Conservation (phyloP, 768 basidiomycete genomes). For the Leccinum disarticulatum region DNA sequence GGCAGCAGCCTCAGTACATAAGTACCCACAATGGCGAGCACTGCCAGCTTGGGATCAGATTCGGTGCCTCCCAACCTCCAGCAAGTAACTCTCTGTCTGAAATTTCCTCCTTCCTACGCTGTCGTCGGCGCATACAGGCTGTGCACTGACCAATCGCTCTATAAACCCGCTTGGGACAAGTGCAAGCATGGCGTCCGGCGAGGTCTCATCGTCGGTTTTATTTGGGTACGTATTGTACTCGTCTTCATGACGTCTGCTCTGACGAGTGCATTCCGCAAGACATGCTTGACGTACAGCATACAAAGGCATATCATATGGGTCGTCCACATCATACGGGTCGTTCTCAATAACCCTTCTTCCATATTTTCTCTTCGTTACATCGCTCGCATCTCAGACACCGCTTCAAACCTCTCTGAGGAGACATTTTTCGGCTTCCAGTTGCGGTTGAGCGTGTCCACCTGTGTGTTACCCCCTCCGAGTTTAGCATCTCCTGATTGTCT, state of each 20-base stretch:
- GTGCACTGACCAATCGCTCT: conserved; percentile 67
- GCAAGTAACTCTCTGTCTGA: conserved; percentile 59
- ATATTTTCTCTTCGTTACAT: conserved; percentile 28
- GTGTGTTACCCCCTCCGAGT: conserved; percentile 36
- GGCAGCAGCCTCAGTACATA: too few species aligned
- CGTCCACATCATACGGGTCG: conserved; percentile 37
- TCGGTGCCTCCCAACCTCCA: conserved; percentile 45
- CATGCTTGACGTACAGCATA: conserved; percentile 62
- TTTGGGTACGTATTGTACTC: conserved; percentile 54
- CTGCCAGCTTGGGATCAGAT: conserved; percentile 13
- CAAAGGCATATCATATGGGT: conserved; percentile 51
- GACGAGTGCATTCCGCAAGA: conserved; percentile 37
- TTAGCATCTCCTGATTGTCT: conserved; percentile 1
- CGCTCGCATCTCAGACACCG: conserved; percentile 28
- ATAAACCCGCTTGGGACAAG: conserved; percentile 80
- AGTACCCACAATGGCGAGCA: background rate
- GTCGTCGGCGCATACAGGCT: conserved; percentile 84
- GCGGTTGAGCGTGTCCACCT: conserved; percentile 71
- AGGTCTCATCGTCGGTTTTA: conserved; percentile 63
- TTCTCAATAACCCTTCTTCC: conserved; percentile 27
- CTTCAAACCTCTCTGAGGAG: conserved; percentile 39
- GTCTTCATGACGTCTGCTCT: background rate
- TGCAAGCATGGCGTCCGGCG: conserved; percentile 74
- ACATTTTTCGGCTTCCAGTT: conserved; percentile 63
- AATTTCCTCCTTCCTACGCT: conserved; percentile 81